phyloP scores from a whole-genome alignment of 768 basidiomycete species.

The Rhodotorula paludigena region DNA sequence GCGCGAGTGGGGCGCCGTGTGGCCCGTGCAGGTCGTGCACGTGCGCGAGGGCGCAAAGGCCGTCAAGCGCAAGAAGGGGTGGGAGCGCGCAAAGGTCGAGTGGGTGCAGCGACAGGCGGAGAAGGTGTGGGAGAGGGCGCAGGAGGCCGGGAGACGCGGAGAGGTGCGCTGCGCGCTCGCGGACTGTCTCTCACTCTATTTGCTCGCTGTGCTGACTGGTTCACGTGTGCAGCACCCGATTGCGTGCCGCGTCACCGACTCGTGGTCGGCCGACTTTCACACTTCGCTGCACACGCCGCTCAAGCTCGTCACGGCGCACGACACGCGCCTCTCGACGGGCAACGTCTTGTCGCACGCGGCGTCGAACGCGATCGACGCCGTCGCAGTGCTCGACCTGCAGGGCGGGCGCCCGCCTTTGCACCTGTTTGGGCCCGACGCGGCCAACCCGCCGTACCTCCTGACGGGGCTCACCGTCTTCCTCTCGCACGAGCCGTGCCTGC shows the following conservation, averaged over 20 bases:
- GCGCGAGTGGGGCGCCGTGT: conserved; percentile 52
- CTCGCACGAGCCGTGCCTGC: conserved; percentile 94
- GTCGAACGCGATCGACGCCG: conserved; percentile 60
- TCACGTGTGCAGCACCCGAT: conserved; percentile 26
- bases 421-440: conserved; percentile 13
- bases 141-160: conserved; percentile 51
- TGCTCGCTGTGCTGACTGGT: neutral
- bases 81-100: conserved; percentile 50
- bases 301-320: conserved; percentile 54
- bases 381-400: conserved; percentile 36
- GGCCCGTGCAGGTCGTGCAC: conserved; percentile 65
- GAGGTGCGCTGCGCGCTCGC: too few relatives aligned
- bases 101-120: conserved; percentile 74
- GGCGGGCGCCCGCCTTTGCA: conserved; percentile 14
- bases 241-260: conserved; percentile 37
- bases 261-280: conserved; percentile 24
- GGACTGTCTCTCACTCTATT: conserved; percentile 52
- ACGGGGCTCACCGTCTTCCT: conserved; percentile 78
- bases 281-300: conserved; percentile 50
- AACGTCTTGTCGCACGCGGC: conserved; percentile 84
- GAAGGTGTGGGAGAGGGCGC: conserved; percentile 55
- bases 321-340: conserved; percentile 61
- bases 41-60: conserved; percentile 50
- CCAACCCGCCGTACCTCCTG: conserved; percentile 68
- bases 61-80: conserved; percentile 61